Conservation (phyloP, 495 filamentous ascomycete species). For the Trichoderma reesei region DNA sequence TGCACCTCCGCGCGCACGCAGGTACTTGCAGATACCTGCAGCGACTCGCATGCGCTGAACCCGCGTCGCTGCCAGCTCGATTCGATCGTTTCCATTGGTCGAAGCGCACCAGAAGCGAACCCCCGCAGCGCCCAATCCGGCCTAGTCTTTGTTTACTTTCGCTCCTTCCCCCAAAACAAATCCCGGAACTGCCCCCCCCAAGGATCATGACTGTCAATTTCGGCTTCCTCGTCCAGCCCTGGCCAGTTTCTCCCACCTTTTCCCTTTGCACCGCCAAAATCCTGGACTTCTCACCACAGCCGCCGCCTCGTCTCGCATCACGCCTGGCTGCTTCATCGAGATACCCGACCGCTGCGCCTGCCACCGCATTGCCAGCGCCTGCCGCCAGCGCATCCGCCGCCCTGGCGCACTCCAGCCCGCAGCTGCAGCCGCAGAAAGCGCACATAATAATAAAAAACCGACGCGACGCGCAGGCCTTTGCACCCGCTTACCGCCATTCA, state of each 20-base stretch:
- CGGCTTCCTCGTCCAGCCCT: neutral
- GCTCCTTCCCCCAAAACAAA: neutral
- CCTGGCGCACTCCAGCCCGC: neutral
- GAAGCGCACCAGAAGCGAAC: neutral
- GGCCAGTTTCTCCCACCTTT: neutral
- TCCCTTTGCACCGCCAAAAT: neutral
- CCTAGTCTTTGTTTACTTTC: conserved; percentile 14
- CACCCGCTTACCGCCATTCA: conserved; percentile 1
- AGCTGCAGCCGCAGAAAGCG: too few species aligned
- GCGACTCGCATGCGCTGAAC: too few species aligned
- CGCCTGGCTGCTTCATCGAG: neutral
- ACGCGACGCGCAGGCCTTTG: neutral
- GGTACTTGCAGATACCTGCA: too few species aligned
- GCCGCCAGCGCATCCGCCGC: neutral
- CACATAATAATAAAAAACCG: neutral
- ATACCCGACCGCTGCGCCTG: neutral
- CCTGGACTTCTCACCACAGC: neutral
- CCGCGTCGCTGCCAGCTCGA: too few species aligned
- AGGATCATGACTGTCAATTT: neutral
- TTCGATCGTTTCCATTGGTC: too few species aligned
- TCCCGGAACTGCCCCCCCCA: neutral
- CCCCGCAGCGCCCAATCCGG: neutral
- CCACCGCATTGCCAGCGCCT: neutral
- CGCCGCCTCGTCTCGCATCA: neutral
- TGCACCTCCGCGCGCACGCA: too few species aligned